Evolutionary conservation across 2,329 filamentous ascomycete genomes (phyloP).

Genomic region (Pleomassaria siparia): DNA sequence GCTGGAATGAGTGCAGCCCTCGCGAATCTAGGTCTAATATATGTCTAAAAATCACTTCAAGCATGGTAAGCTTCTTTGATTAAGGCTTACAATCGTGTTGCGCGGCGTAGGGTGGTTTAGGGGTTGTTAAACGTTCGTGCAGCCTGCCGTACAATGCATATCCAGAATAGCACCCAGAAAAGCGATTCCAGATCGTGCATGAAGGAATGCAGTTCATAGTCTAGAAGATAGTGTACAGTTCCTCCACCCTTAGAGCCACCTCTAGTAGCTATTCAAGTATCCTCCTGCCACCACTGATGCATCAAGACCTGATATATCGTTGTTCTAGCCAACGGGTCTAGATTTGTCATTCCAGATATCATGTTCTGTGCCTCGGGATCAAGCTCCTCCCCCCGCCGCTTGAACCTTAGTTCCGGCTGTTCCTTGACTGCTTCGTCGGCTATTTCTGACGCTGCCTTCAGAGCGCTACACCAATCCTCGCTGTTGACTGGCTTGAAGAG

Average conservation of each 20-base stretch:
- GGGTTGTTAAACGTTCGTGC: no score
- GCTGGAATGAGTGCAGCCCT: no score
- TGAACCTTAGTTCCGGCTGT: slow-evolving; percentile 31
- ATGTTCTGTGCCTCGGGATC: slow-evolving; percentile 29
- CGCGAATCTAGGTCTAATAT: no score
- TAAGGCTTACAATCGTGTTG: no score
- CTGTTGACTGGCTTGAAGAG: slow-evolving; percentile 31
- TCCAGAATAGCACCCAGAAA: no score
- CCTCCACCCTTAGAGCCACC: not conserved
- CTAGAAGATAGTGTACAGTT: no score
- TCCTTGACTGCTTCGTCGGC: slow-evolving; percentile 31
- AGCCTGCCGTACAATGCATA: no score
- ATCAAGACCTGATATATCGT: slow-evolving; percentile 39
- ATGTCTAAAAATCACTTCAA: no score
- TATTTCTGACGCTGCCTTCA: slow-evolving; percentile 24
- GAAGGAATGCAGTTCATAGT: no score
- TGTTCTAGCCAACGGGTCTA: slow-evolving; percentile 34
- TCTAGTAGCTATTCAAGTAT: not conserved
- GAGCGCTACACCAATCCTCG: slow-evolving; percentile 28
- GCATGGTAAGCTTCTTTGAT: no score
- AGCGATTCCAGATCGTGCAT: no score
- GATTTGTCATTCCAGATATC: slow-evolving; percentile 40
- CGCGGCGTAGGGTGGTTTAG: no score
- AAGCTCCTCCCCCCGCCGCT: slow-evolving; percentile 29
- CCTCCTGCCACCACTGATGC: slow-evolving; percentile 32